Evolutionary conservation across 2,329 filamentous ascomycete species (phyloP).

Genomic region (Botrytis cinerea): DNA sequence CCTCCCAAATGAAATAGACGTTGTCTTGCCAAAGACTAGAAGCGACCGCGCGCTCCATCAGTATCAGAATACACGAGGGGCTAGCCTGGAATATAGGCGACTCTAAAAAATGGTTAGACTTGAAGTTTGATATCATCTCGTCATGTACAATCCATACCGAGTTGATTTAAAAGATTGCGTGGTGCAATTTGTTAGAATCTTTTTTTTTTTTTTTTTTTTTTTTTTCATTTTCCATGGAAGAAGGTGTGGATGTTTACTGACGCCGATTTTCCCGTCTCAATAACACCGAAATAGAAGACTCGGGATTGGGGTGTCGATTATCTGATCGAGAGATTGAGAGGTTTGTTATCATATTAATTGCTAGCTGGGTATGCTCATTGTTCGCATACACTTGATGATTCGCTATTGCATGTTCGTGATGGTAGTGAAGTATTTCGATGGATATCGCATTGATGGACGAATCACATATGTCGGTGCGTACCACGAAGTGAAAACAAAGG

Average conservation of each 20-base stretch:
- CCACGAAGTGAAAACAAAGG: accelerated
- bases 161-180: no score
- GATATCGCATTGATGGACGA: not conserved
- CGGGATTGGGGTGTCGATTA: not conserved
- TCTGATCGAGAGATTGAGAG: not conserved
- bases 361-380: accelerated
- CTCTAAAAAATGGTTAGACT: no score
- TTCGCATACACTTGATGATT: not conserved
- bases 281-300: not conserved
- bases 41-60: no score
- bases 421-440: not conserved
- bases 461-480: not conserved
- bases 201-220: no score
- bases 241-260: no score
- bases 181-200: no score
- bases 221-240: no score
- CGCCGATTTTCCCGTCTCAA: no score
- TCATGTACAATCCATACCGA: accelerated
- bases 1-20: not conserved
- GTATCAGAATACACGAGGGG: no score
- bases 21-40: no score
- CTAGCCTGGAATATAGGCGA: no score
- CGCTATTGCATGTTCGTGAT: not conserved
- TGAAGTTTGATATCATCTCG: no score
- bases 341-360: not conserved